Percentiles rank a stretch among this genome's conserved stretches.
phyloP scores from a whole-genome alignment of 176 grass and related monocot species.

The Elymus sibiricus region DNA sequence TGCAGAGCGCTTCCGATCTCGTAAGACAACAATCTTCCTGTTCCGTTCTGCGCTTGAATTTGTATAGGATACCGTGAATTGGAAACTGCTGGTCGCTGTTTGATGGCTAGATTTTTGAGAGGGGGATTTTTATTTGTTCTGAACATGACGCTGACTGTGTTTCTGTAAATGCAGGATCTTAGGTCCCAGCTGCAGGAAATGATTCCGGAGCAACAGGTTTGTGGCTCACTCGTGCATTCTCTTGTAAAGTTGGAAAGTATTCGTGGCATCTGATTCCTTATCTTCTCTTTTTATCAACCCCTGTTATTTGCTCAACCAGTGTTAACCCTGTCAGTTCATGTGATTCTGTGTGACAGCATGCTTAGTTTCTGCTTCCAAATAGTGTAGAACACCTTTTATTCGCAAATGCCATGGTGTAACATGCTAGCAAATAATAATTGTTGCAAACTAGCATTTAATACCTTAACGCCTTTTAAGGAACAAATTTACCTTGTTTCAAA shows the following conservation, averaged over 20 bases:
- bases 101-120: background rate
- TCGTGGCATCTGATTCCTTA: conserved; percentile 29
- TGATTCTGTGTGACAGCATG: background rate
- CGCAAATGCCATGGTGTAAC: background rate
- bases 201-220: conserved; percentile 98
- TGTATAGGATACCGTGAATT: background rate
- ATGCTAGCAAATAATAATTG: background rate
- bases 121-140: background rate
- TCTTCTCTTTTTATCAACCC: background rate
- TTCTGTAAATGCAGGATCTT: conserved; percentile 74
- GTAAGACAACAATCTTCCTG: conserved; percentile 32
- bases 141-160: conserved; percentile 9
- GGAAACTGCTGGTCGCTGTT: background rate
- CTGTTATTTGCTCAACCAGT: background rate
- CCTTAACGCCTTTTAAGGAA: background rate
- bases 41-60: background rate
- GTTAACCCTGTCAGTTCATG: background rate
- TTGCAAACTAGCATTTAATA: background rate
- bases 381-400: background rate
- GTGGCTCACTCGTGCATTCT: background rate
- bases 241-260: conserved; percentile 5
- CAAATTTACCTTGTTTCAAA: background rate
- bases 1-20: conserved; percentile 76
- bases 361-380: conserved; percentile 14
- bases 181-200: conserved; percentile 89